Percentiles rank a stretch among this genome's conserved stretches.
Evolutionary conservation across 805 yeast genomes (phyloP).

Genomic region (Ogataea corticis): DNA sequence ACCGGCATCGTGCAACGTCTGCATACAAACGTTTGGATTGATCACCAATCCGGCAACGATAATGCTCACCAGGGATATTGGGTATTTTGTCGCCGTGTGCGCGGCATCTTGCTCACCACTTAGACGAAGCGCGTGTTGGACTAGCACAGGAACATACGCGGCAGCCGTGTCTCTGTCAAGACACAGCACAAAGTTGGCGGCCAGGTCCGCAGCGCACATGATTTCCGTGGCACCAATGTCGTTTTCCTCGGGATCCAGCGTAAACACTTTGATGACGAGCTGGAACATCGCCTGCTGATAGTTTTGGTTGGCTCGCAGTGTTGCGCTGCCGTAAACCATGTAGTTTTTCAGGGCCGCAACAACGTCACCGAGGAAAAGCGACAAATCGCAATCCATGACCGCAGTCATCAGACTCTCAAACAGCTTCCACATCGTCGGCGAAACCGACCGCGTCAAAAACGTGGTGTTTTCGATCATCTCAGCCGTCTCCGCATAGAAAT

Average conservation of each 20-base stretch:
- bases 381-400: conserved; percentile 47
- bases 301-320: conserved; percentile 46
- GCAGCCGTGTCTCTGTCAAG: conserved; percentile 47
- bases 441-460: conserved; percentile 58
- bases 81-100: conserved; percentile 28
- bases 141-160: conserved; percentile 45
- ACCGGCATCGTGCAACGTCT: conserved; percentile 45
- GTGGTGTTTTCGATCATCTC: conserved; percentile 79
- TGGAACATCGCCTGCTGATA: conserved; percentile 51
- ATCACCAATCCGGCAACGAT: conserved; percentile 64
- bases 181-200: conserved; percentile 62
- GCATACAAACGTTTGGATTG: conserved; percentile 55
- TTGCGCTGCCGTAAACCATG: conserved; percentile 55
- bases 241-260: conserved; percentile 26
- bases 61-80: conserved; percentile 57
- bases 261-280: conserved; percentile 46
- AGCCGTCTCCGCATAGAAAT: conserved; percentile 78
- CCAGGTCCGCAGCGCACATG: conserved; percentile 58
- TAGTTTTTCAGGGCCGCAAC: conserved; percentile 73
- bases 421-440: conserved; percentile 74
- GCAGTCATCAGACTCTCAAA: conserved; percentile 50
- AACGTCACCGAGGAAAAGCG: conserved; percentile 73
- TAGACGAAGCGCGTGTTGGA: conserved; percentile 44
- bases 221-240: conserved; percentile 60
- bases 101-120: conserved; percentile 36